Base-by-base conservation (phyloP, 2,329 filamentous ascomycete genomes). In the Alternaria novae-zelandiae region DNA sequence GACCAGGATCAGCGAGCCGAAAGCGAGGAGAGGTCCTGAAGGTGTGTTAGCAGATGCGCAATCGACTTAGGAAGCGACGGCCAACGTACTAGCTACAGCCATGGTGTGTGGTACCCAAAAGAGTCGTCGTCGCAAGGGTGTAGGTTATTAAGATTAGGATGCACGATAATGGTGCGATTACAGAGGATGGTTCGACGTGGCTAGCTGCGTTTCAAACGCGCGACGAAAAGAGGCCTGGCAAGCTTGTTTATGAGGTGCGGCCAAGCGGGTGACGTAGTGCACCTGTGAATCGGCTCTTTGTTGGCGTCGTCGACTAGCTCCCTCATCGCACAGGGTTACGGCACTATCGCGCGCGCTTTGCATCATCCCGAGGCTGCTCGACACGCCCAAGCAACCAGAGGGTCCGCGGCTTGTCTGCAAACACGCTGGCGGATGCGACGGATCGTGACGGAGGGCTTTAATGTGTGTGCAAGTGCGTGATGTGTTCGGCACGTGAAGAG, bases 1-100 rank as follows among this genome's bases (percentile, higher is more conserved):
- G 65, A 89, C 84, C 65, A 91, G 82, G 70, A 91, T 79, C 62
- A 91, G 82, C 76, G 89, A 88, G 51, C 84, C 66, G 50, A 88
- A 76, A 69, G 84, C 86, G 73, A 90, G 80, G 51, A 85, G 60
- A 59, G 85, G 84, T 74, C 88, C 88, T 90, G 73, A 23, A 12
- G 21, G 23, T 15, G 17, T 26, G 47, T 43, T 57, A 64, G 64
- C 44, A 45, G 49, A 17, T 43, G 23, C 17, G 17, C 57, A n/a
- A 54, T n/a, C 12, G 28, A 57, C 44, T 41, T 32, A 26, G 54
- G 28, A 74, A 68, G 54, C 20, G 59, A 57, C 25, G 15, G 41
- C 50, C 30, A 5, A 59, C 68, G 5, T 54, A 70, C 68, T 65
- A 60, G 68, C 56, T 49, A 65, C 68, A 21, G 65, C 65, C 68